Evolutionary conservation across 345 rosid genomes (phyloP).

Genomic region (Microthlaspi erraticum): DNA sequence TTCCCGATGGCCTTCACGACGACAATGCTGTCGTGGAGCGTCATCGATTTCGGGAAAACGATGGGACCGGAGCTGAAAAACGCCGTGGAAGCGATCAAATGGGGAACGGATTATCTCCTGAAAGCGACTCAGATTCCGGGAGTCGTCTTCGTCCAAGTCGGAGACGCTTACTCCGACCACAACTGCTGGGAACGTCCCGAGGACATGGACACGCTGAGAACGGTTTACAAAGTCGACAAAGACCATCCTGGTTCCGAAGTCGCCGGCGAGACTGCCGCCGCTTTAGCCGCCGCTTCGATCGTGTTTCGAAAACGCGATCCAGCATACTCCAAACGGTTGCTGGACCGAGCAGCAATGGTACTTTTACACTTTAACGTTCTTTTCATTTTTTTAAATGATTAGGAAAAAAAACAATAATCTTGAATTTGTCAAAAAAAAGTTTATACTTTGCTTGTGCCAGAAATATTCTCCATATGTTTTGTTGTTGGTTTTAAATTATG

Average conservation of each 20-base stretch:
- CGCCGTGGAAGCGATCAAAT: conserved; percentile 72
- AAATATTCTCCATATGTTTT: conserved; percentile 9
- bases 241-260: conserved; percentile 83
- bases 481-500: no score
- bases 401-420: neutral
- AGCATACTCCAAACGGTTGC: conserved; percentile 68
- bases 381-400: neutral
- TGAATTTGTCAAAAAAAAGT: conserved; percentile 28
- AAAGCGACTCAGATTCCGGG: conserved; percentile 53
- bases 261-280: conserved; percentile 83
- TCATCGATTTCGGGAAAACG: conserved; percentile 70
- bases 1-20: conserved; percentile 91
- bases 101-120: conserved; percentile 93
- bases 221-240: conserved; percentile 70
- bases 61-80: conserved; percentile 58
- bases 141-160: conserved; percentile 61
- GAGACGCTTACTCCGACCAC: conserved; percentile 88
- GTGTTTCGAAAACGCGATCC: conserved; percentile 74
- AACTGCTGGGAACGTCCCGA: conserved; percentile 98
- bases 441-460: conserved; percentile 36
- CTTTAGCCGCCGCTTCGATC: conserved; percentile 85
- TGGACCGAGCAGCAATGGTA: conserved; percentile 74
- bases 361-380: conserved; percentile 30
- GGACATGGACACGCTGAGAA: conserved; percentile 86
- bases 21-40: conserved; percentile 88